These are phyloP conservation scores for Entomortierella beljakovae DNA, from an alignment of 192 early-diverging fungal species.

Conservation along the genomic window DNA sequence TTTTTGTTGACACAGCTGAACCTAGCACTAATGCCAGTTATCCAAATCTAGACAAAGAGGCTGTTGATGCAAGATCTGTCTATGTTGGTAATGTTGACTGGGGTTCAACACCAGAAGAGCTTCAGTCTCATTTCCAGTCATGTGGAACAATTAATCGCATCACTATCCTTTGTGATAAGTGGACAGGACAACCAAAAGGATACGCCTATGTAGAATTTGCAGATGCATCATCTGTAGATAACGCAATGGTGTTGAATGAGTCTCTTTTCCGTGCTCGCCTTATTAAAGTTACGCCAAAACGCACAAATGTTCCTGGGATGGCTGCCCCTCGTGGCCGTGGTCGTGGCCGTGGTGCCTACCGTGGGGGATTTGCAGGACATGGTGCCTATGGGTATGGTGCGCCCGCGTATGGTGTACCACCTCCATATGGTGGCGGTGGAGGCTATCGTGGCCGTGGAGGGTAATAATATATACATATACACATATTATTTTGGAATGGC, in stretches of 20 bases:
- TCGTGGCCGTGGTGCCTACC: conserved; percentile 75
- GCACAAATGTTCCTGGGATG: conserved; percentile 95
- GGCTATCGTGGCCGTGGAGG: conserved; percentile 63
- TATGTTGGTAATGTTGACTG: conserved; percentile 99
- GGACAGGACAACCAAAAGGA: conserved; percentile 90
- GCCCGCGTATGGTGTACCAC: conserved; percentile 38
- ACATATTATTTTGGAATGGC: neutral
- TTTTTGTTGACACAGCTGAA: no score
- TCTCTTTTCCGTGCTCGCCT: conserved; percentile 88
- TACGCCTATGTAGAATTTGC: conserved; percentile 98
- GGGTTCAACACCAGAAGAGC: conserved; percentile 90
- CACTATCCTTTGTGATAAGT: conserved; percentile 96
- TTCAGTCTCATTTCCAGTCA: conserved; percentile 94
- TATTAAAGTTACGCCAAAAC: conserved; percentile 90
- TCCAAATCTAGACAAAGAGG: conserved; percentile 67
- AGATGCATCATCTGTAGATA: conserved; percentile 78
- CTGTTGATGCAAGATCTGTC: conserved; percentile 88
- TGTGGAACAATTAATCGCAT: conserved; percentile 98
- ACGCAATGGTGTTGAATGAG: conserved; percentile 89
- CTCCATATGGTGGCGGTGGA: conserved; percentile 48
- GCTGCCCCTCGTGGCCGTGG: conserved; percentile 76
- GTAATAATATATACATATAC: conserved; percentile 4
- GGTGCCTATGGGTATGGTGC: conserved; percentile 58
- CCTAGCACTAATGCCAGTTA: no score
- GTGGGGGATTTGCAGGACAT: conserved; percentile 71